Conservation (phyloP, 306 rosid species). For the Gleditsia sinensis region DNA sequence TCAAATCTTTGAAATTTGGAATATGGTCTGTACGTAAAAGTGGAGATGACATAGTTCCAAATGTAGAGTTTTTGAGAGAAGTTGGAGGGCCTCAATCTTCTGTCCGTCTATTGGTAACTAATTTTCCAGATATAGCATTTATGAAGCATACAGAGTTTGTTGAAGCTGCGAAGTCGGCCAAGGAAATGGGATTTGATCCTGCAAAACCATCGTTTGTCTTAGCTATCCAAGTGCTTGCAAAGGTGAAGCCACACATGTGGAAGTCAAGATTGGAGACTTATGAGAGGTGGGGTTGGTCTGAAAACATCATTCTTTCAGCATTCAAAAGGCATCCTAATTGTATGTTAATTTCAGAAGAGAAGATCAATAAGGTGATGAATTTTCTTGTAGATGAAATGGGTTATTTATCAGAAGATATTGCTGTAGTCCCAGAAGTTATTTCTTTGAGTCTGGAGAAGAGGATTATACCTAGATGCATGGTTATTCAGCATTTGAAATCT, state of each 20-base stretch:
- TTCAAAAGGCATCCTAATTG: slow-evolving; percentile 34
- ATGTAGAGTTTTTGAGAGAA: slow-evolving; percentile 34
- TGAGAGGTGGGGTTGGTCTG: slow-evolving; percentile 41
- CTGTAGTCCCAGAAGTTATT: background rate
- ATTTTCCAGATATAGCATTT: background rate
- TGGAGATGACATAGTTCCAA: slow-evolving; percentile 11
- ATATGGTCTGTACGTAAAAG: background rate
- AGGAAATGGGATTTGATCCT: slow-evolving; percentile 33
- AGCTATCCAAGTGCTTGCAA: slow-evolving; percentile 25
- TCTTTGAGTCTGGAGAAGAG: slow-evolving; percentile 35
- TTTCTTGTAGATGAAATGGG: slow-evolving; percentile 31
- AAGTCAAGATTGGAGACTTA: slow-evolving; percentile 19
- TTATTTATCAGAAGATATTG: background rate
- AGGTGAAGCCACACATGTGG: background rate
- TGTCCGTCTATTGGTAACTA: background rate
- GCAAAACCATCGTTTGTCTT: background rate
- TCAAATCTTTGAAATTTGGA: slow-evolving; percentile 20
- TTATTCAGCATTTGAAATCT: background rate
- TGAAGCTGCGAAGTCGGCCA: slow-evolving; percentile 20
- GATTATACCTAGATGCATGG: slow-evolving; percentile 26
- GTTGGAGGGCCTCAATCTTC: slow-evolving; percentile 27
- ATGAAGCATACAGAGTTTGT: background rate
- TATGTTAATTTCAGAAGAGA: slow-evolving; percentile 25
- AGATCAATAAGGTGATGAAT: background rate
- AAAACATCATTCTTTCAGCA: slow-evolving; percentile 20